Base-by-base conservation (phyloP, 2,329 filamentous ascomycete genomes). In the Arthrobotrys sphaeroides region DNA sequence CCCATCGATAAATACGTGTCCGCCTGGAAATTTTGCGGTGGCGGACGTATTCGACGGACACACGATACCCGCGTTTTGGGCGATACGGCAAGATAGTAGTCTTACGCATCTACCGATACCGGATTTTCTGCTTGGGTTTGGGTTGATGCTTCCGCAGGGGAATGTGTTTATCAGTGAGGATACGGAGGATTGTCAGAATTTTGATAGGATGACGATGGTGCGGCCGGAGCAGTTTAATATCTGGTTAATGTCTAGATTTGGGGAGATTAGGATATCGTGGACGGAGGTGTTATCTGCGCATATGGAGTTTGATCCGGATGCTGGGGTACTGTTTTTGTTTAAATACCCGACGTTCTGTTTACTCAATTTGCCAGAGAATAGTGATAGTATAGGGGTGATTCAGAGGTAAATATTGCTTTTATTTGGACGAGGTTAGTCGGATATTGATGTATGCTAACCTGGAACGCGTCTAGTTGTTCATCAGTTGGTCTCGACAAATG, bases 271-370 rank as follows among this genome's bases (percentile, higher is more conserved):
- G 10, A 53, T 65, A 65, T 31, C 43, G n/a, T 65, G 38, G 64
- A 67, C 64, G 36, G 64, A 67, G 3, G 40, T 67, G 16, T 43
- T 67, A 10, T 38, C 64, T 2, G 64, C 64, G 2, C 64, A 67
- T 49, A 13, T 67, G 24, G 64, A 67, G 28, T 67, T 59, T 40
- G 64, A 67, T 22, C 36, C 49, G 31, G 64, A 67, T 57, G 64
- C 36, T 7, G 36, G 43, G n/a, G 51, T 59, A 3, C 40, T 67
- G n/a, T 67, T 67, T 38, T 18, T 67, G 18, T 67, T 31, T 28
- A 53, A 53, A 55, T 67, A 67, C 20, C 64, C 64, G 18, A 36
- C 64, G 20, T 67, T 67, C n/a, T 67, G 64, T n/a, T 47, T 57
- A 6, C 42, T 59, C 10, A 67, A 67, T 18, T 31, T 67, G 1